phyloP scores from a whole-genome alignment of 2,329 filamentous ascomycete genomes.

The Fusarium vanettenii region DNA sequence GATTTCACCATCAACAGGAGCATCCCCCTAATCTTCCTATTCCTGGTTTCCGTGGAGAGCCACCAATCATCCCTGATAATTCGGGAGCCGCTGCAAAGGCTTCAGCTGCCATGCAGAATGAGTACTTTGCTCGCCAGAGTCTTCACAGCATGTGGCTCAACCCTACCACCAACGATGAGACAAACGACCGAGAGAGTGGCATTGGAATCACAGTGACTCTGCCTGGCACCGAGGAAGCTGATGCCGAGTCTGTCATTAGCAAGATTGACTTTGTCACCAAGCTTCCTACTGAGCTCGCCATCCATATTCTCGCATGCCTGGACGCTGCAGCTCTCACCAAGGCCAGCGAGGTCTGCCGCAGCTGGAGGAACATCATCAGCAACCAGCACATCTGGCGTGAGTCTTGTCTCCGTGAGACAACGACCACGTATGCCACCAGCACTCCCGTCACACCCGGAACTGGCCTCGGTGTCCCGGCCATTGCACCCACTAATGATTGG shows the following conservation, averaged over 20 bases:
- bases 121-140: conserved; percentile 54
- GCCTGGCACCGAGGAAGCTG: conserved; percentile 52
- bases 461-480: conserved; percentile 67
- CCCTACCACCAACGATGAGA: conserved; percentile 55
- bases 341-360: conserved; percentile 61
- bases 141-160: conserved; percentile 57
- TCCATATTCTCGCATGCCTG: conserved; percentile 68
- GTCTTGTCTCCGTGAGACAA: conserved; percentile 71
- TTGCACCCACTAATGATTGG: conserved; percentile 79
- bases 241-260: conserved; percentile 57
- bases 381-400: conserved; percentile 73
- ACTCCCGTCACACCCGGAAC: conserved; percentile 62
- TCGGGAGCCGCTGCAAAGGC: conserved; percentile 72
- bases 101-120: conserved; percentile 69
- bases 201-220: conserved; percentile 69
- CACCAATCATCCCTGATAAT: conserved; percentile 70
- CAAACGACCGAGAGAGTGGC: conserved; percentile 71
- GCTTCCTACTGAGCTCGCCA: conserved; percentile 68
- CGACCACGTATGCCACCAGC: conserved; percentile 69
- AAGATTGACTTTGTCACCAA: conserved; percentile 68
- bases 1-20: conserved; percentile 43
- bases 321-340: conserved; percentile 64
- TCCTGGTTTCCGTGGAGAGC: conserved; percentile 63
- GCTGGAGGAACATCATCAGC: conserved; percentile 60
- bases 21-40: conserved; percentile 52